Percentiles rank a stretch among this genome's conserved stretches.
These are phyloP conservation scores for Candida adriatica DNA, from an alignment of 805 yeast genomes.

Conservation along the genomic window DNA sequence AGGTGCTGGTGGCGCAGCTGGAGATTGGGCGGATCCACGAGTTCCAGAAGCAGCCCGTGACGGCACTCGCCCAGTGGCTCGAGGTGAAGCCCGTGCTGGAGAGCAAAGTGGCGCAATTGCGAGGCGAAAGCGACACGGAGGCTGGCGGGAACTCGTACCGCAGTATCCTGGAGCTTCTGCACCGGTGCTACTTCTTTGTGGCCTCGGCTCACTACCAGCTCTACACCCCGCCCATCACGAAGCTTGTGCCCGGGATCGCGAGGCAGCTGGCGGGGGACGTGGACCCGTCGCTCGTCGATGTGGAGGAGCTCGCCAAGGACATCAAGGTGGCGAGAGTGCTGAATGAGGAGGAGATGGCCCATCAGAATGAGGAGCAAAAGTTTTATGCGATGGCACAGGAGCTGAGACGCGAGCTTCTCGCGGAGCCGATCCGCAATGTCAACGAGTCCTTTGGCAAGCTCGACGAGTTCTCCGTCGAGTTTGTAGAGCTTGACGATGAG, in stretches of 20 bases:
- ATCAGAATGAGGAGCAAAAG: slow-evolving; percentile 40
- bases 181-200: slow-evolving; percentile 69
- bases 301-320: slow-evolving; percentile 17
- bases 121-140: slow-evolving; percentile 15
- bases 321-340: slow-evolving; percentile 13
- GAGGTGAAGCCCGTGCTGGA: slow-evolving; percentile 20
- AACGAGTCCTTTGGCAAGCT: slow-evolving; percentile 5
- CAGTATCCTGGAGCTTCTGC: slow-evolving; percentile 53
- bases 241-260: slow-evolving; percentile 23
- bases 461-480: slow-evolving; percentile 1
- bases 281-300: slow-evolving; percentile 10
- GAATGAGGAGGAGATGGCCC: slow-evolving; percentile 26
- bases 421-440: slow-evolving; percentile 25
- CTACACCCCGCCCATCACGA: slow-evolving; percentile 27
- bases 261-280: slow-evolving; percentile 9
- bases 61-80: slow-evolving; percentile 43
- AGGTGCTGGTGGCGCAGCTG: slow-evolving; percentile 36
- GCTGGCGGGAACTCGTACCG: slow-evolving; percentile 24
- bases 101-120: slow-evolving; percentile 6
- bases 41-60: slow-evolving; percentile 39
- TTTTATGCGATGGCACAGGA: slow-evolving; percentile 57
- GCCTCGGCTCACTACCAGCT: slow-evolving; percentile 68
- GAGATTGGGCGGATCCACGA: slow-evolving; percentile 71
- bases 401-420: slow-evolving; percentile 45
- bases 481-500: slow-evolving; percentile 2